These are phyloP conservation scores for Penicillium roqueforti DNA, from an alignment of 495 filamentous ascomycete species.

Conservation along the genomic window DNA sequence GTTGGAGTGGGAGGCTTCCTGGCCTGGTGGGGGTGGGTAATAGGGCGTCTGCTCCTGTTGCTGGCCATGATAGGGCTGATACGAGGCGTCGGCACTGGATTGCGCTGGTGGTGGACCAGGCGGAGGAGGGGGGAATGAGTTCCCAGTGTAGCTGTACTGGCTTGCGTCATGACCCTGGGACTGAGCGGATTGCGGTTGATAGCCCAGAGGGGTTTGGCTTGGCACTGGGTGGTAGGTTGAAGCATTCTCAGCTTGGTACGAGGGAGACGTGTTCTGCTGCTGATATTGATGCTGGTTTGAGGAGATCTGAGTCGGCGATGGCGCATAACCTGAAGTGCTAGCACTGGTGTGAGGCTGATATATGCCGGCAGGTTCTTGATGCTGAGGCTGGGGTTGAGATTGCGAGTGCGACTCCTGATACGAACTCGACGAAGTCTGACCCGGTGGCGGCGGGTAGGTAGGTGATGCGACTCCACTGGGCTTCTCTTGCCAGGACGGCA, in stretches of 20 bases:
- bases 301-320: neutral
- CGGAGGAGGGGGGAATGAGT: constrained; percentile 46
- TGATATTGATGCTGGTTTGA: constrained; percentile 4
- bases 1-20: constrained; percentile 29
- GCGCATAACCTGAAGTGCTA: constrained; percentile 1
- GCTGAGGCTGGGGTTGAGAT: constrained; percentile 7
- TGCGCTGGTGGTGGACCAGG: constrained; percentile 31
- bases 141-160: constrained; percentile 36
- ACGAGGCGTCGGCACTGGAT: constrained; percentile 27
- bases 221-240: constrained; percentile 10
- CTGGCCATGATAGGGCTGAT: constrained; percentile 16
- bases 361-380: neutral
- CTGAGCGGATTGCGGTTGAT: constrained; percentile 21
- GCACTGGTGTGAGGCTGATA: neutral
- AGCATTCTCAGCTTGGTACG: constrained; percentile 6
- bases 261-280: constrained; percentile 6
- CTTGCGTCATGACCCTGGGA: constrained; percentile 10
- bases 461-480: constrained; percentile 9
- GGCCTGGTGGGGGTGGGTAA: constrained; percentile 42
- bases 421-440: constrained; percentile 8
- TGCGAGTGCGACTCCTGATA: neutral
- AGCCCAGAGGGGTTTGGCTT: constrained; percentile 7
- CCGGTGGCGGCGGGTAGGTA: constrained; percentile 3
- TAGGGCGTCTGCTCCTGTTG: constrained; percentile 21
- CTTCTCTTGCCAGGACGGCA: constrained; percentile 10